Base-by-base conservation (phyloP, 1,139 yeast species). In the Saccharomyces pastorianus region DNA sequence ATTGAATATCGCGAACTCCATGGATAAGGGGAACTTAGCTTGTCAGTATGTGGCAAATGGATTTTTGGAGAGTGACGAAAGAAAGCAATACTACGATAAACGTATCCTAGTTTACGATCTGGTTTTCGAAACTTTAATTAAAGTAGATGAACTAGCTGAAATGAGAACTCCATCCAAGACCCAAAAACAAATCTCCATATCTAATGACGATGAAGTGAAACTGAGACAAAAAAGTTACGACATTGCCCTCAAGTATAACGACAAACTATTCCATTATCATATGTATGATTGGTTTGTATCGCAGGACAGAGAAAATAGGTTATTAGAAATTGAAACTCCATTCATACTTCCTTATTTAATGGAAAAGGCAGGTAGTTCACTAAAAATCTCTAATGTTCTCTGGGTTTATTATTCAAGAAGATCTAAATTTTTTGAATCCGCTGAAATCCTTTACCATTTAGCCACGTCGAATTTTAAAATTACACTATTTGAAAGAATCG, bases 341-440 rank as follows among this genome's bases (percentile, higher is more conserved):
- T 91, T 76, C 64, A 82, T 93, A 48, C 75, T 88, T 55, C 82
- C 85, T 38, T 95, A 88, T 64, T 78, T 95, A 66, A 83, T 84
- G 62, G 87, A 85, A 63, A 85, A 84, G 60, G 80, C 97, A 0
- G 73, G 76, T 53, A 78, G 79, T 53, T 84, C 87, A 53, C 73
- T 90, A 54, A 81, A 82, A 49, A 80, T 89, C 69, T 91, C 96
- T 6, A 88, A 89, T 63, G 71, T 93, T 56, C 75, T 93, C 57
- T 93, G 98, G 96, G 78, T 86, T 49, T 93, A 88, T 69, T 88
- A 88, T 64, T 93, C 96, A 11, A 88, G 85, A 67, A 81, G 88
- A 61, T 90, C 86, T 47, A 81, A 84, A 58, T 86, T 84, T 67
- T 84, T 80, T 63, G 83, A 84, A 48, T 96, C 98, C 17, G 96